Evolutionary conservation across 352 stramenopile genomes (phyloP), one percentile per base, ranked within the genome.

Genomic region (Phytopythium oedochilum): DNA sequence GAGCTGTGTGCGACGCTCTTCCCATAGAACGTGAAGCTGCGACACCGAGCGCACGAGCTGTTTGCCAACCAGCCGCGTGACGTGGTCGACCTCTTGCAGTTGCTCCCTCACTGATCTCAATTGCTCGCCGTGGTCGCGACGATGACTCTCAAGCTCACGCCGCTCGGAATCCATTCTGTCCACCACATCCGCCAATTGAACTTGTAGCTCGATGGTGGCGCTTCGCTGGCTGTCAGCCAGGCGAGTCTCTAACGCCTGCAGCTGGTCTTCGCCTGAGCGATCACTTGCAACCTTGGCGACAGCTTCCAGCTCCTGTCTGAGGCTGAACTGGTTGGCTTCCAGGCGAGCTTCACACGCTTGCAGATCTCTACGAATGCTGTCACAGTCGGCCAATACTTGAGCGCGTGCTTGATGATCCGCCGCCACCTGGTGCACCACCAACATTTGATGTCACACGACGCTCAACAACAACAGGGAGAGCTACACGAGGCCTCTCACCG

Each of bases 31-130:
- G 57, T 86, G 78, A 18, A 86, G 52, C 28, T 85, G 71, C 6
- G 73, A 85, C n/a, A 71, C 84, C 53, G 81, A 85, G 55, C 84
- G 71, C 15, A 88, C 73, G 44, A 86, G 64, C 52, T 88, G 78
- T n/a, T 77, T 70, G 14, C 78, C 73, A 20, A 86, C 70, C 23
- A 88, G 66, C 39, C 86, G 75, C 36, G 86, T 44, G 53, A 86
- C 74, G 32, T 85, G 78, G 50, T 88, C 78, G 32, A 86, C 60
- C 28, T 88, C 75, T 22, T 51, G 53, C n/a, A 83, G 25, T 56
- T 82, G 80, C 15, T 75, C 63, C 15, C 34, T 61, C 17, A 83
- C 35, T n/a, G 53, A 23, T 17, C 61, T 46, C 23, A 71, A 48
- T 8, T 71, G 66, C 25, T 67, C 60, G 14, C 51, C 54, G 6